A percentile compares a stretch with the other conserved stretches of the same genome.
Evolutionary conservation across 345 rosid genomes (phyloP).

Genomic region (Sisymbrium irio): DNA sequence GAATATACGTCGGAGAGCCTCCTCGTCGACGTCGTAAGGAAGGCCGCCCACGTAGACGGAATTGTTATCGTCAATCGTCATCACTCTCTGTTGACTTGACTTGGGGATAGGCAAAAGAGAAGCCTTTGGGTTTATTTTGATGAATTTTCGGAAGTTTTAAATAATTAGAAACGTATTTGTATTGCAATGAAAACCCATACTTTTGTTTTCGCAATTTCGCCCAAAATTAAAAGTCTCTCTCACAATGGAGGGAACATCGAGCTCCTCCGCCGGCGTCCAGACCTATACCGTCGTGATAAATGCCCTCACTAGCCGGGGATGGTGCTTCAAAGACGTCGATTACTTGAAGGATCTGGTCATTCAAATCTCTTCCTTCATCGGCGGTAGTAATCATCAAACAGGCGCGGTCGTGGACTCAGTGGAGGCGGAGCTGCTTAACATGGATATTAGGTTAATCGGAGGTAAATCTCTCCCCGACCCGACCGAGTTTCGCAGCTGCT

Average conservation of each 20-base stretch:
- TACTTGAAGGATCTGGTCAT: conserved; percentile 42
- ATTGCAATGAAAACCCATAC: background rate
- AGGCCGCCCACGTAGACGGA: conserved; percentile 93
- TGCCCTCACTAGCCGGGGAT: conserved; percentile 63
- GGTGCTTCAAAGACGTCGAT: conserved; percentile 54
- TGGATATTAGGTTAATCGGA: conserved; percentile 65
- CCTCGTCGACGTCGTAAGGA: conserved; percentile 68
- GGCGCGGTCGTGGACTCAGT: conserved; percentile 48
- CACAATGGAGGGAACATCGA: conserved; percentile 35
- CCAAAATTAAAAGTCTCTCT: background rate
- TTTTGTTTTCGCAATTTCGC: background rate
- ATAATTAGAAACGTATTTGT: too few relatives aligned
- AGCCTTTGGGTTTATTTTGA: too few relatives aligned
- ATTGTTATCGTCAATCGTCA: conserved; percentile 82
- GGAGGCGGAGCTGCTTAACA: conserved; percentile 73
- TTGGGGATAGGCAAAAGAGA: too few relatives aligned
- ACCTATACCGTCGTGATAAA: conserved; percentile 39
- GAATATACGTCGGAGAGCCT: conserved; percentile 62
- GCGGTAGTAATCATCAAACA: conserved; percentile 45
- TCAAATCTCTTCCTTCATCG: conserved; percentile 41
- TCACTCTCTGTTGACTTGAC: conserved; percentile 14
- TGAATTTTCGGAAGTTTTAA: too few relatives aligned
- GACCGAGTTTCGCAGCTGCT: conserved; percentile 42
- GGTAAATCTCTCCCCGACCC: conserved; percentile 61
- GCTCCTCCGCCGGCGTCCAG: conserved; percentile 22